Conservation (phyloP, 164 flowering plant genomes). For the Umbellularia californica region DNA sequence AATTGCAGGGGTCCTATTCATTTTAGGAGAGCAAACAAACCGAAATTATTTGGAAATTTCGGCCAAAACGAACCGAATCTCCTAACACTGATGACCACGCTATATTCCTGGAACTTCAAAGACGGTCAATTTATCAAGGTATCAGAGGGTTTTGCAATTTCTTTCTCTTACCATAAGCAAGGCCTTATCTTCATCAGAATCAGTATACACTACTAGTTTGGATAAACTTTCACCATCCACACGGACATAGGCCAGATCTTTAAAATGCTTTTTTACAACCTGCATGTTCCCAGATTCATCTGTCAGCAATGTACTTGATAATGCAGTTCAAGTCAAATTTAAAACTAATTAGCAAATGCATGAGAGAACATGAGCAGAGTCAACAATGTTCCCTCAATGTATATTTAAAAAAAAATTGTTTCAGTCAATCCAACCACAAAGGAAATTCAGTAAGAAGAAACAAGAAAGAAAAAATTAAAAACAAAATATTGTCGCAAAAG, state of each 20-base stretch:
- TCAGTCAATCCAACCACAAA: no score
- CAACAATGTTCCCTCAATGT: no score
- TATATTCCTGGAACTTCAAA: background rate
- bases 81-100: no score
- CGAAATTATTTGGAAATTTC: no score
- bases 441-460: no score
- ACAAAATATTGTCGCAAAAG: no score
- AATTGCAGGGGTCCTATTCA: no score
- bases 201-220: slow-evolving; percentile 56
- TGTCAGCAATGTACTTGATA: slow-evolving; percentile 4
- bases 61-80: no score
- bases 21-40: no score
- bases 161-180: slow-evolving; percentile 69
- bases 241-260: slow-evolving; percentile 61
- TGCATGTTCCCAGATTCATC: slow-evolving; percentile 26
- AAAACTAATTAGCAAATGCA: background rate
- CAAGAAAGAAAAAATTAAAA: no score
- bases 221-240: slow-evolving; percentile 33
- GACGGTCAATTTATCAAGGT: background rate
- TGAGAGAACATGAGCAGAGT: no score
- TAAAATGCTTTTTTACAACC: slow-evolving; percentile 61
- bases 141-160: background rate
- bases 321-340: background rate
- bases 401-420: no score
- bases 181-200: slow-evolving; percentile 51